Percentiles rank a stretch among this genome's conserved stretches.
Conservation (phyloP, 345 rosid species). For the Aurinia saxatilis region DNA sequence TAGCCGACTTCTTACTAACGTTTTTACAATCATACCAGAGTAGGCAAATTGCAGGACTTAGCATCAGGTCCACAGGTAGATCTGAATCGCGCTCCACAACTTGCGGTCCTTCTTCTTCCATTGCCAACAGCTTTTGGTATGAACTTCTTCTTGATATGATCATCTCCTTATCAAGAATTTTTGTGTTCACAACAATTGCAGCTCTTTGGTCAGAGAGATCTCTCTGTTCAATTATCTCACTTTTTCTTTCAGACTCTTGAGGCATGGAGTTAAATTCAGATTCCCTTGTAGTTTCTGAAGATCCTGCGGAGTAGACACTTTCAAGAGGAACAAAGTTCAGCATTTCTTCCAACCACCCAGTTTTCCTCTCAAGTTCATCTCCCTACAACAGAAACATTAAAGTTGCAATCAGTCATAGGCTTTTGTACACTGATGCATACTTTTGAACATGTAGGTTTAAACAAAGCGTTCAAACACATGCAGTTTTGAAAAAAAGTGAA, state of each 20-base stretch:
- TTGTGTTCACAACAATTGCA: constrained; percentile 67
- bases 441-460: not conserved
- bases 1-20: constrained; percentile 47
- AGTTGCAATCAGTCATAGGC: not conserved
- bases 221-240: constrained; percentile 30
- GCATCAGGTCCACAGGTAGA: constrained; percentile 71
- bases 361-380: constrained; percentile 23
- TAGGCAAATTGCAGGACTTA: constrained; percentile 63
- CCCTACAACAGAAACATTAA: constrained; percentile 29
- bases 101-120: constrained; percentile 80
- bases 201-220: constrained; percentile 31
- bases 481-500: not conserved
- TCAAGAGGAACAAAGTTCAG: constrained; percentile 41
- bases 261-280: constrained; percentile 34
- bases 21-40: constrained; percentile 73
- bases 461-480: not conserved
- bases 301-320: constrained; percentile 17
- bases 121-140: constrained; percentile 69
- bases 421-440: not conserved
- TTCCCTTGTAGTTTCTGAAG: constrained; percentile 32
- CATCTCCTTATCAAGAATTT: constrained; percentile 69
- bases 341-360: constrained; percentile 34
- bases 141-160: constrained; percentile 78
- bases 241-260: constrained; percentile 28
- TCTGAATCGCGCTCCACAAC: constrained; percentile 82